These are phyloP conservation scores for Amanita phalloides DNA, from an alignment of 768 basidiomycete genomes.

Conservation along the genomic window DNA sequence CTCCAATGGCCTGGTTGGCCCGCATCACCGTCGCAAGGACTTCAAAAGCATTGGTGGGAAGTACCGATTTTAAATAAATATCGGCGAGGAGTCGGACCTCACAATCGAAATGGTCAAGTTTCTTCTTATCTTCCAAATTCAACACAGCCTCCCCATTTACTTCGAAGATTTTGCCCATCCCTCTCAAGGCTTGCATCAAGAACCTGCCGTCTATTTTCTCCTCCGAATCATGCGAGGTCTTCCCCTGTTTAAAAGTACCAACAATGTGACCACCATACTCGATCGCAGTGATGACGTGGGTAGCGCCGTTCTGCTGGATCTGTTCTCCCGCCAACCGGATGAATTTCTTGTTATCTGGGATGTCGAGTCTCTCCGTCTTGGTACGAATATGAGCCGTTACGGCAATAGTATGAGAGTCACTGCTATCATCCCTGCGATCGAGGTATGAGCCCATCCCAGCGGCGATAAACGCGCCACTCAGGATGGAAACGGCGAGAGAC, in stretches of 20 bases:
- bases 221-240: not conserved
- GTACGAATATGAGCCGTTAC: slow-evolving; percentile 5
- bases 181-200: not conserved
- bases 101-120: not conserved
- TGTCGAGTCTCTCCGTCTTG: slow-evolving; percentile 4
- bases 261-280: slow-evolving; percentile 9
- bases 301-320: slow-evolving; percentile 5
- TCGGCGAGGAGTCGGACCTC: not conserved
- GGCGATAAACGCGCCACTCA: slow-evolving; percentile 1
- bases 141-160: slow-evolving; percentile 5
- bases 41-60: slow-evolving; percentile 8
- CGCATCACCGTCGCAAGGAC: slow-evolving; percentile 8
- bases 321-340: not conserved
- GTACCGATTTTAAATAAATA: not conserved
- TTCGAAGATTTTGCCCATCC: slow-evolving; percentile 5
- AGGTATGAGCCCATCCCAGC: slow-evolving; percentile 6
- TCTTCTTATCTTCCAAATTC: not conserved
- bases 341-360: not conserved
- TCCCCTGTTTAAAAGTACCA: slow-evolving; percentile 8
- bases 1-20: slow-evolving; percentile 6
- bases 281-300: slow-evolving; percentile 11
- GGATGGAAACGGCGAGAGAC: slow-evolving; percentile 19
- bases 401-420: slow-evolving; percentile 5
- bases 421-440: slow-evolving; percentile 6
- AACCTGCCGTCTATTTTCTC: not conserved